Base-by-base conservation (phyloP, 2,329 filamentous ascomycete genomes). In the Podosphaera leucotricha region DNA sequence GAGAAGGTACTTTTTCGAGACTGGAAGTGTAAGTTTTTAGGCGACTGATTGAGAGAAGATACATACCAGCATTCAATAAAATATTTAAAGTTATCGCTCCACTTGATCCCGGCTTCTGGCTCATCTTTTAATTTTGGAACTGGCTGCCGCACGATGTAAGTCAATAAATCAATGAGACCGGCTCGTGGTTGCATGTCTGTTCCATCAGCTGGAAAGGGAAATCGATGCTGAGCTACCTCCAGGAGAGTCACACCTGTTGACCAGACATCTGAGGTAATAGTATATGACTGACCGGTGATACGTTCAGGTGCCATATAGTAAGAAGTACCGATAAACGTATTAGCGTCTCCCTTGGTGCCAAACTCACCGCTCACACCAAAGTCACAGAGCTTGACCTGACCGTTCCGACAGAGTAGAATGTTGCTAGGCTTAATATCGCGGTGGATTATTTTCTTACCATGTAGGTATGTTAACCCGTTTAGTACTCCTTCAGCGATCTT, bases 281-380 rank as follows among this genome's bases (percentile, higher is more conserved):
- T 98, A 62, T 98, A 98, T 42, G 80, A 87, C 64, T 95, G 84
- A 46, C 90, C 90, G 1, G 90, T 94, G 60, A 98, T 98, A 43
- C 90, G 80, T 61, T 98, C 90, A 0, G 90, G 90, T 3, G 90
- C 90, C 90, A 98, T 98, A 66, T 98, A 98, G 60, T 95, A 98
- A 48, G 83, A 92, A 11, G 90, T 98, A 50, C 90, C 90, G 58
- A 98, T 98, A 57, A 98, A 98, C 0, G 90, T 98, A 60, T 95
- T 94, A 51, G 90, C 90, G 59, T 95, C 90, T 44, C 90, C 90
- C 62, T 98, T 95, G 42, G 90, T 98, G 51, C 90, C 92, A 58
- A 95, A 95, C 61, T 95, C 90, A 52, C 90, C 90, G 47, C 82
- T 92, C 41, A 98, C 90, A 54, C 90, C 90, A 59, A 98, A 98